These are phyloP conservation scores for Phaeosphaeria sp. DNA, from an alignment of 2,329 filamentous ascomycete species.

Conservation along the genomic window DNA sequence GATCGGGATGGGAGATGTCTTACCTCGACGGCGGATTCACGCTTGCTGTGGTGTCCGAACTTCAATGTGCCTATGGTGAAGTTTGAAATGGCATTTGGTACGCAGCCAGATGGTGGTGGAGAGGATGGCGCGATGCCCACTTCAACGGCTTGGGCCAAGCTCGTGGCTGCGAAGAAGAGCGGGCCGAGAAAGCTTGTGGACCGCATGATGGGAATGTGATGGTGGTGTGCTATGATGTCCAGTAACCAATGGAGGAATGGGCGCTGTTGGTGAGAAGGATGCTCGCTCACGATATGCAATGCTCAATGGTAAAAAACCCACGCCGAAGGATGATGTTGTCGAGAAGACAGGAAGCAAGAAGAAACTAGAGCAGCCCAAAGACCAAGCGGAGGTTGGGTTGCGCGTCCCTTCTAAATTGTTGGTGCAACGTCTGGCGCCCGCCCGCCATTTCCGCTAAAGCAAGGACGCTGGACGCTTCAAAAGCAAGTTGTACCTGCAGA, in stretches of 20 bases:
- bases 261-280: not conserved
- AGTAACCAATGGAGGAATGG: not conserved
- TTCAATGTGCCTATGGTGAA: constrained; percentile 67
- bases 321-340: not conserved
- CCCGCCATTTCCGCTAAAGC: constrained; percentile 11
- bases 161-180: constrained; percentile 35
- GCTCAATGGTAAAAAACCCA: constrained; percentile 1
- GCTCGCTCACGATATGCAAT: not conserved
- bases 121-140: constrained; percentile 57
- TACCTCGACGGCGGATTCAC: constrained; percentile 39
- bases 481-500: constrained; percentile 23
- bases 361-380: constrained; percentile 1
- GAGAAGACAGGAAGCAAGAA: constrained; percentile 10
- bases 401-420: constrained; percentile 12
- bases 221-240: constrained; percentile 6
- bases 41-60: constrained; percentile 23
- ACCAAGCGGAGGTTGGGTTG: constrained; percentile 21
- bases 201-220: constrained; percentile 32
- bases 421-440: constrained; percentile 19
- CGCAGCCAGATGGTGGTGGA: constrained; percentile 62
- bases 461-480: constrained; percentile 20
- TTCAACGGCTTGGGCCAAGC: constrained; percentile 33
- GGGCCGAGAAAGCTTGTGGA: constrained; percentile 34
- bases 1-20: not conserved
- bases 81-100: constrained; percentile 55